A percentile compares a stretch with the other conserved stretches of the same genome.
Evolutionary conservation across 805 yeast species (phyloP).

Genomic region (Candida methanosorbosa): DNA sequence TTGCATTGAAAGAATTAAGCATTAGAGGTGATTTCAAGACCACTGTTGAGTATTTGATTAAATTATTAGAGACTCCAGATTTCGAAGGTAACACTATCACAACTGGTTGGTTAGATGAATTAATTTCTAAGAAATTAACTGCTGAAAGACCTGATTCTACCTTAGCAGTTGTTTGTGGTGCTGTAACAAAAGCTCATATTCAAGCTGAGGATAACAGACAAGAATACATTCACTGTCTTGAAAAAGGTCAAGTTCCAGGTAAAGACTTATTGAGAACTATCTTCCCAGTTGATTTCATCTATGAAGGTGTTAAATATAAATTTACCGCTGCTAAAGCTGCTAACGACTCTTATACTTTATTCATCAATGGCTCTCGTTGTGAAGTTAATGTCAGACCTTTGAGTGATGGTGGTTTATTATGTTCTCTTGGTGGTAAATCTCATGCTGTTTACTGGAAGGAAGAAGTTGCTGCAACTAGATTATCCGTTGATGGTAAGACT

Average conservation of each 20-base stretch:
- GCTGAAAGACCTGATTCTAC: slow-evolving; percentile 94
- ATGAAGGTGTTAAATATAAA: slow-evolving; percentile 87
- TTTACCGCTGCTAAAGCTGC: slow-evolving; percentile 95
- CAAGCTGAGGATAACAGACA: slow-evolving; percentile 61
- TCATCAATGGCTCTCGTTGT: slow-evolving; percentile 87
- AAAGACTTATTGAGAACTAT: slow-evolving; percentile 76
- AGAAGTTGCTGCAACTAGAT: slow-evolving; percentile 90
- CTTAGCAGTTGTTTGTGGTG: slow-evolving; percentile 93
- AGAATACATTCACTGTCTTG: slow-evolving; percentile 69
- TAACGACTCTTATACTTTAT: slow-evolving; percentile 73
- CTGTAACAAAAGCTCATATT: slow-evolving; percentile 89
- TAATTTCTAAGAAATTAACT: slow-evolving; percentile 86
- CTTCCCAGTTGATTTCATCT: slow-evolving; percentile 90
- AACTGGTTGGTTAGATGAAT: slow-evolving; percentile 98
- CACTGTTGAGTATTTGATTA: slow-evolving; percentile 93
- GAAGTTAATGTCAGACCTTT: slow-evolving; percentile 83
- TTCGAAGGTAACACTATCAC: slow-evolving; percentile 95
- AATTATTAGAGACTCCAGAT: slow-evolving; percentile 90
- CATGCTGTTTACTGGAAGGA: slow-evolving; percentile 97
- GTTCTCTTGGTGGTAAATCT: slow-evolving; percentile 84
- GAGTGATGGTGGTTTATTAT: slow-evolving; percentile 89
- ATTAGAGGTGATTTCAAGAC: slow-evolving; percentile 99
- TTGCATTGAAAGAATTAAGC: slow-evolving; percentile 90
- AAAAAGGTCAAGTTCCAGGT: slow-evolving; percentile 92
- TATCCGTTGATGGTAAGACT: slow-evolving; percentile 92